These are phyloP conservation scores for Leishmania turanica DNA, from an alignment of 208 protist genomes.

Conservation along the genomic window DNA sequence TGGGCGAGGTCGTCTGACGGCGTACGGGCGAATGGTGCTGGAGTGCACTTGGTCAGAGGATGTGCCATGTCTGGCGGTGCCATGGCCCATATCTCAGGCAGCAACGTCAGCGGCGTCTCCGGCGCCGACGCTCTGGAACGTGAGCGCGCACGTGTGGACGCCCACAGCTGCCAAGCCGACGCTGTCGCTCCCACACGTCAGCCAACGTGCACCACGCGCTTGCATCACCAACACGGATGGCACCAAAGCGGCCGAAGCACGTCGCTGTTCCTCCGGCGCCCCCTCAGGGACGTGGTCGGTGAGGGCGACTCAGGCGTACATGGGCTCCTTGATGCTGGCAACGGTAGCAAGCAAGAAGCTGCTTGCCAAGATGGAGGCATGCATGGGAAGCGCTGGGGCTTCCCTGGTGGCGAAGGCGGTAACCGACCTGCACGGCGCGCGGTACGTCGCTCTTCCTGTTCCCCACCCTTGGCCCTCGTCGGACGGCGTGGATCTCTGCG, in stretches of 20 bases:
- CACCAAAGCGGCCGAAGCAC: background rate
- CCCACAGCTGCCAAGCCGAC: background rate
- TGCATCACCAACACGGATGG: background rate
- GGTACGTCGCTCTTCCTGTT: slow-evolving; percentile 15
- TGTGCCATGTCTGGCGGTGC: slow-evolving; percentile 32
- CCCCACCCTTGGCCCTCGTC: background rate
- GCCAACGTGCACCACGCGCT: background rate
- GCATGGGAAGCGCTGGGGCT: background rate
- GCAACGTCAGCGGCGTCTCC: background rate
- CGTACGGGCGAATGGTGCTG: slow-evolving; percentile 47
- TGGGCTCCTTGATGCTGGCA: slow-evolving; percentile 30
- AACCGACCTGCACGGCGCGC: slow-evolving; percentile 12
- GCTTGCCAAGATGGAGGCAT: slow-evolving; percentile 9
- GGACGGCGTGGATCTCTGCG: background rate
- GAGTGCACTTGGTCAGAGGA: slow-evolving; percentile 59
- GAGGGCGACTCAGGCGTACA: slow-evolving; percentile 18
- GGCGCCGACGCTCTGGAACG: slow-evolving; percentile 22
- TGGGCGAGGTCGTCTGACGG: slow-evolving; percentile 53
- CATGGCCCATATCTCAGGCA: background rate
- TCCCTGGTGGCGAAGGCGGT: background rate
- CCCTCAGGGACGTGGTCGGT: slow-evolving; percentile 8
- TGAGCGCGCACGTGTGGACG: slow-evolving; percentile 15
- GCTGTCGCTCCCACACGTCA: background rate
- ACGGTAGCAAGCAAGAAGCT: slow-evolving; percentile 11
- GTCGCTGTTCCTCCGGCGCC: background rate